Evolutionary conservation across 1,139 yeast species (phyloP), one percentile per base, ranked within the genome.

Genomic region (Candida albicans): DNA sequence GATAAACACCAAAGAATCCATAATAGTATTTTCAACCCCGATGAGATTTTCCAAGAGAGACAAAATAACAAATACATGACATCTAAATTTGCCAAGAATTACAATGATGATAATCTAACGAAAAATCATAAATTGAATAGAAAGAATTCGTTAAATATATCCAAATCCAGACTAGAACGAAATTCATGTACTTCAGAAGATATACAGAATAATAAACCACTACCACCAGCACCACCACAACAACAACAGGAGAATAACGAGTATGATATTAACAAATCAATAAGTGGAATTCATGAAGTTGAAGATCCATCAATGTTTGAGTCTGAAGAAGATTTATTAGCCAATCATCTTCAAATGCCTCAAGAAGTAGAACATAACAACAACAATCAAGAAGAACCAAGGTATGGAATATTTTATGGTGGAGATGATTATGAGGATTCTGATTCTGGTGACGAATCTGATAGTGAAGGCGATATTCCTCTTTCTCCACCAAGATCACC

Each of bases 401-500:
- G 33, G 30, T 42, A 46, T 27, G 49, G 49, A n/a, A 44, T 44
- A 4, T 46, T 41, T 37, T 46, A 44, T 33, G 44, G 46, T 15
- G 52, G 48, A 8, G 52, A 49, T 38, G 54, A 55, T 2, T 55
- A 58, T 4, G 49, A 48, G 30, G 49, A 46, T 38, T 52, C 54
- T 1, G 54, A 59, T 15, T 54, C 53, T 29, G 58, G 51, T 15
- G 58, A 57, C 14, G 60, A 52, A 22, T 59, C 57, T 22, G 40
- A 32, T 18, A 18, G 22, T n/a, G 52, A 53, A 29, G 55, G 50
- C 4, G 58, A 51, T 29, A 46, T 68, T 13, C 74, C 75, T 8
- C 82, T 83, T 1, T 81, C 84, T 28, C 84, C 90, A 2, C 95
- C 96, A 1, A 66, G 90, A 26, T 82, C 88, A 8, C 95, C 95